A percentile compares a stretch with the other conserved stretches of the same genome.
Conservation (phyloP, 2,329 filamentous ascomycete species). For the Elsinoe arachidis region DNA sequence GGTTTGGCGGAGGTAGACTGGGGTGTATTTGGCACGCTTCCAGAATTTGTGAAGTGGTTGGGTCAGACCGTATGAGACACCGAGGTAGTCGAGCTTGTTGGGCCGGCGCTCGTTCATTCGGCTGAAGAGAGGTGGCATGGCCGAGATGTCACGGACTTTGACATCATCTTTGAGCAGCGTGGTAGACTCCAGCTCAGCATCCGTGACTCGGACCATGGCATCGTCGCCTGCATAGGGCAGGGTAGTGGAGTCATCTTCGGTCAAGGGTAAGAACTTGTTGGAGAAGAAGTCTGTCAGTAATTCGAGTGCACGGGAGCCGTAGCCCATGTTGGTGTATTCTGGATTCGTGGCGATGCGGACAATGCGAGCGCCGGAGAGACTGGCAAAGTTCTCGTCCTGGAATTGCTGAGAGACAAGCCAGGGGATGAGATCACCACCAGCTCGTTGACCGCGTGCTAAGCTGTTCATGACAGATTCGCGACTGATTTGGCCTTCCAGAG, state of each 20-base stretch:
- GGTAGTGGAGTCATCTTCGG: conserved; percentile 53
- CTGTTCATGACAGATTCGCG: conserved; percentile 84
- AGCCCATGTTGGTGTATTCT: conserved; percentile 86
- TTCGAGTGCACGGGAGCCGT: conserved; percentile 79
- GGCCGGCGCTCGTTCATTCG: conserved; percentile 77
- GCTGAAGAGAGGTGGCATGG: conserved; percentile 88
- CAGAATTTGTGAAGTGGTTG: conserved; percentile 87
- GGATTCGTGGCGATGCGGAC: conserved; percentile 96
- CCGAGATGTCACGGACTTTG: conserved; percentile 77
- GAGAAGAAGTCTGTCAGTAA: conserved; percentile 90
- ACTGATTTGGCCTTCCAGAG: conserved; percentile 91
- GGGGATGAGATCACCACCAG: conserved; percentile 87
- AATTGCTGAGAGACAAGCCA: conserved; percentile 98
- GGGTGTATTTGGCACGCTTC: conserved; percentile 78
- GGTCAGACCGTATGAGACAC: conserved; percentile 91
- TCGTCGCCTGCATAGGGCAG: conserved; percentile 37
- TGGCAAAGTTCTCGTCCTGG: conserved; percentile 93
- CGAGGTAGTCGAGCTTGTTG: conserved; percentile 77
- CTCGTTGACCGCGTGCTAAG: conserved; percentile 77
- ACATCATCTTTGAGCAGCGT: conserved; percentile 80
- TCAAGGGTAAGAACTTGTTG: conserved; percentile 77
- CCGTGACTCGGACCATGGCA: conserved; percentile 65
- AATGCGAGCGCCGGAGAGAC: conserved; percentile 80
- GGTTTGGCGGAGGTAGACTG: conserved; percentile 90
- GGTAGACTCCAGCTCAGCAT: conserved; percentile 67